Evolutionary conservation across 2,329 filamentous ascomycete genomes (phyloP).

Genomic region (Scytalidium lignicola): DNA sequence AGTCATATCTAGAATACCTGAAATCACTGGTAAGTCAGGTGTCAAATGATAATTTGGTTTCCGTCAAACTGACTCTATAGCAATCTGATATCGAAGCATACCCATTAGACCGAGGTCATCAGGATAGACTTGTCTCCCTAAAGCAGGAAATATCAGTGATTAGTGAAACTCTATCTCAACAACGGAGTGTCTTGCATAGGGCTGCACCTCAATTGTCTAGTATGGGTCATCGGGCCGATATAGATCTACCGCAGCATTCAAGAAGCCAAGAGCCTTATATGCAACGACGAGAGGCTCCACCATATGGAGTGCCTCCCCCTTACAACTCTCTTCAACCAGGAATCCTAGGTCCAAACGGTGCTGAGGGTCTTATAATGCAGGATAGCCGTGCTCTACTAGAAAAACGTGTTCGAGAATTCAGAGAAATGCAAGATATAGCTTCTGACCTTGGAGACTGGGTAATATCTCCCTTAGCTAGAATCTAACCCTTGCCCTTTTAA

Average conservation of each 20-base stretch:
- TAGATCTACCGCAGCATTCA: background rate
- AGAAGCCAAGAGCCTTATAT: no score
- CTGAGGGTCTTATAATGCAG: slow-evolving; percentile 15
- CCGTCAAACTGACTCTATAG: slow-evolving; percentile 1
- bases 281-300: background rate
- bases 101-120: slow-evolving; percentile 16
- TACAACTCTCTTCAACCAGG: background rate
- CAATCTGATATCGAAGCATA: slow-evolving; percentile 15
- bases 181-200: slow-evolving; percentile 7
- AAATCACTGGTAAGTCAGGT: slow-evolving; percentile 13
- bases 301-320: background rate
- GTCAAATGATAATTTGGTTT: no score
- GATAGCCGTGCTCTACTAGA: slow-evolving; percentile 13
- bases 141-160: slow-evolving; percentile 19
- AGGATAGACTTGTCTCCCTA: slow-evolving; percentile 14
- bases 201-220: background rate
- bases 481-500: no score
- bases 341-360: slow-evolving; percentile 8
- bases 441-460: slow-evolving; percentile 15
- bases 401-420: slow-evolving; percentile 11
- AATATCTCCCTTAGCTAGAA: background rate
- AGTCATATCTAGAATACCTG: slow-evolving; percentile 17
- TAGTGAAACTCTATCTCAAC: slow-evolving; percentile 12
- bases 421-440: slow-evolving; percentile 13
- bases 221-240: background rate